Conservation (phyloP, 352 stramenopile genomes). For the Thalassiosira hispida region DNA sequence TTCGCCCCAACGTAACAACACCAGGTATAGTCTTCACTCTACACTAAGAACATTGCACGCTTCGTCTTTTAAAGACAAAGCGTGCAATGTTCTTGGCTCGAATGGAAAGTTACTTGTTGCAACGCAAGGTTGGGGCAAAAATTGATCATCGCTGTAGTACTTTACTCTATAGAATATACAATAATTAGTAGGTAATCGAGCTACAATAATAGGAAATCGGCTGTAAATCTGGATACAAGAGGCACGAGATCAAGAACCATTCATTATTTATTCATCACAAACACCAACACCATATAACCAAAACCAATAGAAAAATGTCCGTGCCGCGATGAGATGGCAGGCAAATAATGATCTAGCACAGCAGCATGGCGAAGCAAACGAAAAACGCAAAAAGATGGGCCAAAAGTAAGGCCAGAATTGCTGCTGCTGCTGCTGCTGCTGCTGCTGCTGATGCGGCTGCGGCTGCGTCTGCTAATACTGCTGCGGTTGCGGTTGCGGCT, state of each 20-base stretch:
- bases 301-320: neutral
- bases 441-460: too few species aligned
- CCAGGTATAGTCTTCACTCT: neutral
- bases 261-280: neutral
- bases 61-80: neutral
- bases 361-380: too few species aligned
- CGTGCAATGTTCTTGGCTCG: neutral
- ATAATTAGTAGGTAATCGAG: neutral
- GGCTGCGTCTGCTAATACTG: too few species aligned
- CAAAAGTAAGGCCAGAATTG: too few species aligned
- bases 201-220: neutral
- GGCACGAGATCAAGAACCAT: neutral
- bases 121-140: neutral
- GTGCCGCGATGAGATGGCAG: too few species aligned
- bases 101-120: neutral
- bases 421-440: too few species aligned
- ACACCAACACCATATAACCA: neutral
- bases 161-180: neutral
- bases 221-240: neutral
- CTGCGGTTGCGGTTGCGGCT: too few species aligned
- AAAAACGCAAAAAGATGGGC: too few species aligned
- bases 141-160: neutral
- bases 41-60: neutral
- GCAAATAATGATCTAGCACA: too few species aligned
- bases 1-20: neutral